phyloP scores from a whole-genome alignment of 768 basidiomycete species.

The Dentipellis sp. region DNA sequence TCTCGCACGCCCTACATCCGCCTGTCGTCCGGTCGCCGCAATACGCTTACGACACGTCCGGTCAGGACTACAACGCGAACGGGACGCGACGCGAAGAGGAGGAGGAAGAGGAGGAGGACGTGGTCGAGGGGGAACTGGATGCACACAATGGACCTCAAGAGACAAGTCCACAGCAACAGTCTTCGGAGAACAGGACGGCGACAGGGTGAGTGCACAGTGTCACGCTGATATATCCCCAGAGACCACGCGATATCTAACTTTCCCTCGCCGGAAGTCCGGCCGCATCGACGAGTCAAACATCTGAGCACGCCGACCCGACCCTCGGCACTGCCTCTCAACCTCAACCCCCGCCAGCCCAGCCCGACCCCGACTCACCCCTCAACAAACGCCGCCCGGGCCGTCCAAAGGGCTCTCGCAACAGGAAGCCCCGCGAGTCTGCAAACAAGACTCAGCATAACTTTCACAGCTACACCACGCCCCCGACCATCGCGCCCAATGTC shows the following conservation, averaged over 20 bases:
- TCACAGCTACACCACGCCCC: slow-evolving; percentile 12
- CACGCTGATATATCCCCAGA: slow-evolving; percentile 9
- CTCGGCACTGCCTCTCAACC: slow-evolving; percentile 18
- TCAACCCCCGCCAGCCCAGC: slow-evolving; percentile 16
- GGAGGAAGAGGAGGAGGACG: slow-evolving; percentile 69
- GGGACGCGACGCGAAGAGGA: slow-evolving; percentile 42
- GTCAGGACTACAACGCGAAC: slow-evolving; percentile 17
- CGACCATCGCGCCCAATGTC: slow-evolving; percentile 18
- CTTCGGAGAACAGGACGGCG: slow-evolving; percentile 19
- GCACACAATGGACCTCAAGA: slow-evolving; percentile 19
- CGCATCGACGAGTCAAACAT: slow-evolving; percentile 13
- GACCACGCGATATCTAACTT: slow-evolving; percentile 10
- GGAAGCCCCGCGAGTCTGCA: slow-evolving; percentile 38
- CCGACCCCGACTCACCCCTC: slow-evolving; percentile 26
- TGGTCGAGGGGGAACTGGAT: slow-evolving; percentile 58
- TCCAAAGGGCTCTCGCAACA: slow-evolving; percentile 73
- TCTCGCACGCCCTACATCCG: slow-evolving; percentile 70
- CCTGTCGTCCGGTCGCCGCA: slow-evolving; percentile 25
- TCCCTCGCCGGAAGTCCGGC: slow-evolving; percentile 16
- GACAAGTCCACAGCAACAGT: slow-evolving; percentile 21
- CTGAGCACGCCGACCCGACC: slow-evolving; percentile 9
- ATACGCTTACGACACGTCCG: slow-evolving; percentile 16
- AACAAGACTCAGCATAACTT: slow-evolving; percentile 26
- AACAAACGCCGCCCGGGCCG: slow-evolving; percentile 70
- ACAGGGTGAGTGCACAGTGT: slow-evolving; percentile 21